A percentile compares a stretch with the other conserved stretches of the same genome.
Evolutionary conservation across 495 filamentous ascomycete species (phyloP).

Genomic region (Penicillium canescens): DNA sequence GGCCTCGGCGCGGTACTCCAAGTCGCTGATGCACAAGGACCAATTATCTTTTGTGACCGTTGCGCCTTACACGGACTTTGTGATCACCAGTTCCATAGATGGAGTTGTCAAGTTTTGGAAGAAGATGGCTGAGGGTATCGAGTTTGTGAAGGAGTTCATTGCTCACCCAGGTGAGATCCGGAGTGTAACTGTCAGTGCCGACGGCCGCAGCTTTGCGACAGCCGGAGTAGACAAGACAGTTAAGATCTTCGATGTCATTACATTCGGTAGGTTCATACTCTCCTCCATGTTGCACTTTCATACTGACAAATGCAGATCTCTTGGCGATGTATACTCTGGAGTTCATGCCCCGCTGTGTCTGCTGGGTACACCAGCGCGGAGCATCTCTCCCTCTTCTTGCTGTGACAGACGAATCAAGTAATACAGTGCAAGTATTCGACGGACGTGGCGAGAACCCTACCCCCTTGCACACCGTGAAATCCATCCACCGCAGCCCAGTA

Average conservation of each 20-base stretch:
- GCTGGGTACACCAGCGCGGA: slow-evolving; percentile 90
- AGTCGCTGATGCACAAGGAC: slow-evolving; percentile 98
- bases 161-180: slow-evolving; percentile 85
- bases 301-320: slow-evolving; percentile 58
- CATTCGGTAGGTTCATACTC: slow-evolving; percentile 60
- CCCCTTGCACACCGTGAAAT: slow-evolving; percentile 71
- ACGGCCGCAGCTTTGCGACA: slow-evolving; percentile 93
- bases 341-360: slow-evolving; percentile 73
- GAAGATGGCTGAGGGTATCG: slow-evolving; percentile 84
- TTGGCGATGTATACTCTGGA: slow-evolving; percentile 77
- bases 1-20: slow-evolving; percentile 79
- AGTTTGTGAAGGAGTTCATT: slow-evolving; percentile 97
- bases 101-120: slow-evolving; percentile 99
- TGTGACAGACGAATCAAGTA: slow-evolving; percentile 77
- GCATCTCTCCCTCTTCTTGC: slow-evolving; percentile 84
- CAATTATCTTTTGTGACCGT: slow-evolving; percentile 83
- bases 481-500: slow-evolving; percentile 76
- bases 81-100: slow-evolving; percentile 90
- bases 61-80: slow-evolving; percentile 87
- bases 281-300: neutral
- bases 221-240: slow-evolving; percentile 83
- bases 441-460: slow-evolving; percentile 76
- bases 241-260: slow-evolving; percentile 95
- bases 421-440: slow-evolving; percentile 79
- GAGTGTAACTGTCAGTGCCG: slow-evolving; percentile 77